Conservation (phyloP, 352 stramenopile genomes). For the Pythium rishiriense region DNA sequence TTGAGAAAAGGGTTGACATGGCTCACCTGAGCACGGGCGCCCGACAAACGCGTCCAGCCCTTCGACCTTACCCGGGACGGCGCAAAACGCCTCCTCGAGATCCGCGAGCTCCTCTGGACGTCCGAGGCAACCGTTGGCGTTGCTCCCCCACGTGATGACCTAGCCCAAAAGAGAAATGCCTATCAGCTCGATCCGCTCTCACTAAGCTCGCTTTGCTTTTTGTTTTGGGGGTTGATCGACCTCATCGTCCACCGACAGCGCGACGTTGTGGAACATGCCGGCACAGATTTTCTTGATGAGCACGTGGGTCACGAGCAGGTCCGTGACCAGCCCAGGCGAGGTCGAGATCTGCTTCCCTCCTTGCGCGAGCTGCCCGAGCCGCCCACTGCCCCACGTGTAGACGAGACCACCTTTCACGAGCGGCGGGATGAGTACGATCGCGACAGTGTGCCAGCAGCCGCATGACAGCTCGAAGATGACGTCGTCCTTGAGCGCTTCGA, state of each 20-base stretch:
- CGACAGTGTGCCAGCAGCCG: conserved; percentile 87
- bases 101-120: conserved; percentile 62
- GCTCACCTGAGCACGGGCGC: conserved; percentile 65
- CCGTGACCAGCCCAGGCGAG: conserved; percentile 72
- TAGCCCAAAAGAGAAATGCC: background rate
- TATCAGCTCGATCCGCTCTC: background rate
- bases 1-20: too few relatives aligned
- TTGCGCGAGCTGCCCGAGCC: conserved; percentile 84
- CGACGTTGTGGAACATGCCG: conserved; percentile 92
- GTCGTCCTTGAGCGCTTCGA: conserved; percentile 69
- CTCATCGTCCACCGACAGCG: conserved; percentile 89
- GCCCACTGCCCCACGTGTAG: conserved; percentile 94
- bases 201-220: too few relatives aligned
- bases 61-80: conserved; percentile 74
- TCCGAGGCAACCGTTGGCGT: conserved; percentile 89
- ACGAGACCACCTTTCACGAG: conserved; percentile 81
- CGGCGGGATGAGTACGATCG: conserved; percentile 86
- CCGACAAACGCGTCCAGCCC: conserved; percentile 69
- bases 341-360: conserved; percentile 68
- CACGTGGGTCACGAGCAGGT: conserved; percentile 79
- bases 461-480: conserved; percentile 82
- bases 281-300: conserved; percentile 85
- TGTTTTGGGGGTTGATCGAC: too few relatives aligned
- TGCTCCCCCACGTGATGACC: conserved; percentile 90
- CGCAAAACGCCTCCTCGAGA: conserved; percentile 82